Conservation (phyloP, 768 basidiomycete species). For the Lactarius trivialis region DNA sequence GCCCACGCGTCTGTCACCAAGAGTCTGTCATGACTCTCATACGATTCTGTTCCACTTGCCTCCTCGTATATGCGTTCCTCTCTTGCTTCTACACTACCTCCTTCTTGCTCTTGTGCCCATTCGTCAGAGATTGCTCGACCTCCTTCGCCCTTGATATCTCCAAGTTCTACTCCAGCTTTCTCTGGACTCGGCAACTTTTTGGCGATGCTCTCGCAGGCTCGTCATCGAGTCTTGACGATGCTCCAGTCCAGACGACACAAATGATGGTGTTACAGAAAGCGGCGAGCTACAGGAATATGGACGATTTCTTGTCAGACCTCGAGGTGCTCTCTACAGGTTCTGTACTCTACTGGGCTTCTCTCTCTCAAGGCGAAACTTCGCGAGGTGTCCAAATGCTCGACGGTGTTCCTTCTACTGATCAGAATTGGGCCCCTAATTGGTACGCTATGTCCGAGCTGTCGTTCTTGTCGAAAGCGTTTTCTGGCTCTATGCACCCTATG, state of each 20-base stretch:
- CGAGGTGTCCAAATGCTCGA: background rate
- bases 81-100: slow-evolving; percentile 22
- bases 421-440: slow-evolving; percentile 7
- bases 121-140: slow-evolving; percentile 17
- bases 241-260: background rate
- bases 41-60: slow-evolving; percentile 6
- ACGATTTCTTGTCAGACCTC: slow-evolving; percentile 5
- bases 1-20: too few species aligned
- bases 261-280: slow-evolving; percentile 8
- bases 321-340: background rate
- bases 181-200: slow-evolving; percentile 9
- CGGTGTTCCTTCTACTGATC: slow-evolving; percentile 3
- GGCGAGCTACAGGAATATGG: slow-evolving; percentile 10
- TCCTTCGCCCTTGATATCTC: slow-evolving; percentile 16
- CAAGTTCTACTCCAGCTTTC: background rate
- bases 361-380: background rate
- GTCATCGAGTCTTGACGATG: background rate
- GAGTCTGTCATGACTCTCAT: background rate
- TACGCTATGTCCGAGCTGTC: slow-evolving; percentile 17
- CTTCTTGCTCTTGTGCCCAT: slow-evolving; percentile 21
- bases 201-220: background rate
- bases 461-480: slow-evolving; percentile 64
- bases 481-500: slow-evolving; percentile 62
- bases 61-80: slow-evolving; percentile 14
- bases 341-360: slow-evolving; percentile 7